Evolutionary conservation across 768 basidiomycete species (phyloP).

Genomic region (Sistotremastrum niveocremeum): DNA sequence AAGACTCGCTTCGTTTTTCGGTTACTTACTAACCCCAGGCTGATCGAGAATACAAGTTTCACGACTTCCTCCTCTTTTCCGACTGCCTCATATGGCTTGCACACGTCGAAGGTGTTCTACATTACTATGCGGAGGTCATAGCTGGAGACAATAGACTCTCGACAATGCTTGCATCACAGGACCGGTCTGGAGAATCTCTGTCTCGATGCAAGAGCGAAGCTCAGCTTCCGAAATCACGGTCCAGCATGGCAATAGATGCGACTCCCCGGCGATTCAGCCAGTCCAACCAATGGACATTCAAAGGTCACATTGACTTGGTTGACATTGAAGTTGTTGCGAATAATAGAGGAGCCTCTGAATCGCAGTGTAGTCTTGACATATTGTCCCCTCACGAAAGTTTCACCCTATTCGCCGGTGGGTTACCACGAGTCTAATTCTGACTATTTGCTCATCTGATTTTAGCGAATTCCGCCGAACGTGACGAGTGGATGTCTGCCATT

Average conservation of each 20-base stretch:
- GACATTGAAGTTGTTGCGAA: constrained; percentile 63
- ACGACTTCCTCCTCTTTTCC: constrained; percentile 71
- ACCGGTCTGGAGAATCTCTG: neutral
- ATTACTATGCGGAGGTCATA: constrained; percentile 13
- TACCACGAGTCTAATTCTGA: neutral
- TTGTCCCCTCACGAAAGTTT: constrained; percentile 70
- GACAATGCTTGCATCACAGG: constrained; percentile 4
- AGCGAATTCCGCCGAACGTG: constrained; percentile 35
- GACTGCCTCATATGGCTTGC: constrained; percentile 74
- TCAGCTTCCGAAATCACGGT: constrained; percentile 26
- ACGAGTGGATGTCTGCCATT: constrained; percentile 55
- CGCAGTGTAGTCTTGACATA: constrained; percentile 53
- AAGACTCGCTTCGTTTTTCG: constrained; percentile 1
- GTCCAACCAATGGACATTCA: constrained; percentile 45
- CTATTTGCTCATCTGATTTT: neutral
- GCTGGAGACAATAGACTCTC: constrained; percentile 12
- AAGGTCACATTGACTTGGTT: constrained; percentile 53
- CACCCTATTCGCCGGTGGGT: constrained; percentile 53
- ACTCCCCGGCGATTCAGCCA: constrained; percentile 10
- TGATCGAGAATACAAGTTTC: constrained; percentile 26
- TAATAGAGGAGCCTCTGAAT: constrained; percentile 30
- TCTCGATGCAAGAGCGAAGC: constrained; percentile 50
- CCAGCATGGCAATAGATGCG: constrained; percentile 8
- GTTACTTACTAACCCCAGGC: neutral
- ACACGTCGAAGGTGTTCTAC: constrained; percentile 29